Evolutionary conservation across 2,329 filamentous ascomycete species (phyloP).

Genomic region (Sarocladium brachiariae): DNA sequence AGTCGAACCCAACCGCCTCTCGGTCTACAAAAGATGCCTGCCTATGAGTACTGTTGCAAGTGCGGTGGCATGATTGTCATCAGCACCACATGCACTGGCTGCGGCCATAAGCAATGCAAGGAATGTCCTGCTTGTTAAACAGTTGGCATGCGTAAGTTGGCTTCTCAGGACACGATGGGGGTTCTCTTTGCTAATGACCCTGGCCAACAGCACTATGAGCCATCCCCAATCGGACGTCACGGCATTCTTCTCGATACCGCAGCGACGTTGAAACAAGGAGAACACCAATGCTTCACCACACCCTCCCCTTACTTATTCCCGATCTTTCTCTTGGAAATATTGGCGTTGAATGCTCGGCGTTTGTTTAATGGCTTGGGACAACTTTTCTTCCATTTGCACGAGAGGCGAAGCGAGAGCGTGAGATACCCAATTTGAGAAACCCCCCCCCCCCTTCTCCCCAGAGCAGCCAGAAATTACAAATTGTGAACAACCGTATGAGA

Average conservation of each 20-base stretch:
- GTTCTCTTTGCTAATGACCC: no score
- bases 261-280: not conserved
- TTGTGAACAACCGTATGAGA: no score
- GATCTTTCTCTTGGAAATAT: not conserved
- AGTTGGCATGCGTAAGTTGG: no score
- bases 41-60: constrained; percentile 47
- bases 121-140: constrained; percentile 34
- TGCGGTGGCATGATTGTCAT: constrained; percentile 51
- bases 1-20: constrained; percentile 12
- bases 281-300: no score
- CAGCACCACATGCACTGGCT: constrained; percentile 45
- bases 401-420: constrained; percentile 1
- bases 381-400: not conserved
- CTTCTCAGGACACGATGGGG: no score
- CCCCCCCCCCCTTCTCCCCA: not conserved
- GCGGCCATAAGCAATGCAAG: constrained; percentile 43
- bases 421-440: constrained; percentile 8
- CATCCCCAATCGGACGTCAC: no score
- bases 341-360: not conserved
- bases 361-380: not conserved
- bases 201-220: no score
- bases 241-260: no score
- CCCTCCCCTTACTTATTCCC: no score
- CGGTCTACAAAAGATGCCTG: constrained; percentile 38
- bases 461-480: no score